These are phyloP conservation scores for Parascedosporium putredinis DNA, from an alignment of 2,329 filamentous ascomycete species.

Conservation along the genomic window DNA sequence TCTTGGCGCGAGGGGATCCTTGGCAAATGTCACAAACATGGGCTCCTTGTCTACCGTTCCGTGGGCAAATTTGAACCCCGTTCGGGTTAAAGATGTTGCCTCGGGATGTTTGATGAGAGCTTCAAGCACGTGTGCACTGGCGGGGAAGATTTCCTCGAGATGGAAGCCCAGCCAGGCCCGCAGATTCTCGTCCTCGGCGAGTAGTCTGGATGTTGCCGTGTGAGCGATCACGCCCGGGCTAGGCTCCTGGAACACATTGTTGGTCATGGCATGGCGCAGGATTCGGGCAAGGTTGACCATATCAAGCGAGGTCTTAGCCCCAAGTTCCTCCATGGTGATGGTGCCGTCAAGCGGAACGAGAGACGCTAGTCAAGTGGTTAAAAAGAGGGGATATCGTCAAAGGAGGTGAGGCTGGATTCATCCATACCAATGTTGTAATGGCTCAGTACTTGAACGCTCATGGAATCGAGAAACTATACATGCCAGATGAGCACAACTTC, in stretches of 20 bases:
- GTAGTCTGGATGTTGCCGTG: slow-evolving; percentile 39
- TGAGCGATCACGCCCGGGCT: slow-evolving; percentile 40
- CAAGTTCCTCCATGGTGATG: slow-evolving; percentile 34
- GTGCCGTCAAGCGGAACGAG: slow-evolving; percentile 36
- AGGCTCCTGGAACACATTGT: slow-evolving; percentile 43
- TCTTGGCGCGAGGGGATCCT: slow-evolving; percentile 33
- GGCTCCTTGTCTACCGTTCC: slow-evolving; percentile 38
- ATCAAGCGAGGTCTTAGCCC: slow-evolving; percentile 33
- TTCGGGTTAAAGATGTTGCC: slow-evolving; percentile 34
- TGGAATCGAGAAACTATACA: slow-evolving; percentile 38
- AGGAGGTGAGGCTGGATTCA: not conserved
- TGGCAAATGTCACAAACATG: slow-evolving; percentile 44
- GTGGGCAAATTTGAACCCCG: slow-evolving; percentile 42
- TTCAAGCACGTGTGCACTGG: slow-evolving; percentile 33
- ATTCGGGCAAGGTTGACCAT: slow-evolving; percentile 39
- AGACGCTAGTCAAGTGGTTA: slow-evolving; percentile 26
- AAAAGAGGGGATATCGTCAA: not conserved
- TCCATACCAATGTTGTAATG: slow-evolving; percentile 36
- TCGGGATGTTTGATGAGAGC: slow-evolving; percentile 34
- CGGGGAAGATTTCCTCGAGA: slow-evolving; percentile 40
- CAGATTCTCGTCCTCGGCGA: slow-evolving; percentile 37
- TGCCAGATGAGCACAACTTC: too few species aligned
- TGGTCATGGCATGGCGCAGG: slow-evolving; percentile 47
- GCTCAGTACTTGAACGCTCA: slow-evolving; percentile 40
- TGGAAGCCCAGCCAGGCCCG: slow-evolving; percentile 48